These are phyloP conservation scores for Bryoglossum gracile DNA, from an alignment of 495 filamentous ascomycete species.

Conservation along the genomic window DNA sequence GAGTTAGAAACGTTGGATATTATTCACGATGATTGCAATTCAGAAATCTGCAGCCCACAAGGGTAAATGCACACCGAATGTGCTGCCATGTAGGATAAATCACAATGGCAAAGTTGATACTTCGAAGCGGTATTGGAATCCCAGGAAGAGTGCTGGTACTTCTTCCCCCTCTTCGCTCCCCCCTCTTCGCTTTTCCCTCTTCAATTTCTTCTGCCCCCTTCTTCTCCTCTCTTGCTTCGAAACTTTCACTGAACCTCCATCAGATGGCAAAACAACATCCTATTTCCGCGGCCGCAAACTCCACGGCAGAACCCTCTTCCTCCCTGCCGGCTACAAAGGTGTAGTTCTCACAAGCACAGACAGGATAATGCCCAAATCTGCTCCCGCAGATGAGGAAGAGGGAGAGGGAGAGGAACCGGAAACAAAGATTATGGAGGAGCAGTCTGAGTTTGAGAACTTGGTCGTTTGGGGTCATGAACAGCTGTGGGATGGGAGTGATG, in stretches of 20 bases:
- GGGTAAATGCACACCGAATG: slow-evolving; percentile 56
- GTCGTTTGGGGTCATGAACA: slow-evolving; percentile 77
- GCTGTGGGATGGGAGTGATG: slow-evolving; percentile 42
- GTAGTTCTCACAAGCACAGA: slow-evolving; percentile 32
- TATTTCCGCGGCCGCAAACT: slow-evolving; percentile 84
- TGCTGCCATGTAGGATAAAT: slow-evolving; percentile 79
- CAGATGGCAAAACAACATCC: slow-evolving; percentile 42
- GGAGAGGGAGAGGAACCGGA: slow-evolving; percentile 43
- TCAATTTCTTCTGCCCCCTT: too few relatives aligned
- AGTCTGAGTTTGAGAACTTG: slow-evolving; percentile 66
- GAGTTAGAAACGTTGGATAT: too few relatives aligned
- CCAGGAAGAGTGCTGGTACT: slow-evolving; percentile 25
- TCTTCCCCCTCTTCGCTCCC: slow-evolving; percentile 15
- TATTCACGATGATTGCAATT: slow-evolving; percentile 21
- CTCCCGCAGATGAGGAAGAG: slow-evolving; percentile 22
- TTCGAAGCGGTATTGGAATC: slow-evolving; percentile 67
- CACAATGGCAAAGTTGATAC: slow-evolving; percentile 66
- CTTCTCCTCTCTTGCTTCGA: too few relatives aligned
- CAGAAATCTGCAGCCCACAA: slow-evolving; percentile 20
- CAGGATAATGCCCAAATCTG: slow-evolving; percentile 27
- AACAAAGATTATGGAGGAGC: slow-evolving; percentile 52
- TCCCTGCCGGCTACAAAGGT: slow-evolving; percentile 74
- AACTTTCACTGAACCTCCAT: neutral
- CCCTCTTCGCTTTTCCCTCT: too few relatives aligned
- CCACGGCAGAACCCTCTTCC: slow-evolving; percentile 53